Evolutionary conservation across 495 filamentous ascomycete genomes (phyloP).

Genomic region (Penicillium riverlandense): DNA sequence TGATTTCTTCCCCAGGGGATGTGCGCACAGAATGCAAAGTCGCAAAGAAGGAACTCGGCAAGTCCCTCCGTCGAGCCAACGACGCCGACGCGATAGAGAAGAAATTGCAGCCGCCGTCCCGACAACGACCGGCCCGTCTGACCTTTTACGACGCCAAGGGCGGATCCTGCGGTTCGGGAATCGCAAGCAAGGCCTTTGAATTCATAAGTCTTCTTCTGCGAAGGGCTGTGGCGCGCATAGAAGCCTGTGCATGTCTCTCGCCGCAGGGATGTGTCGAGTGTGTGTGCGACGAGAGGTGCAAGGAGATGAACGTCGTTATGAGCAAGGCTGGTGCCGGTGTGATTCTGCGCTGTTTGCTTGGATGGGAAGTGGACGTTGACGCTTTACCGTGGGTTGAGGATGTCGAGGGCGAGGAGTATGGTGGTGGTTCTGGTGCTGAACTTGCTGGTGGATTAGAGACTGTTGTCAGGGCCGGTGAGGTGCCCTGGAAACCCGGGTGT

Average conservation of each 20-base stretch:
- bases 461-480: slow-evolving; percentile 62
- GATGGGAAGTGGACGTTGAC: slow-evolving; percentile 66
- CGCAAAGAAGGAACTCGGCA: slow-evolving; percentile 54
- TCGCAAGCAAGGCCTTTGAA: slow-evolving; percentile 87
- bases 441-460: slow-evolving; percentile 75
- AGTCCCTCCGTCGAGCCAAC: slow-evolving; percentile 22
- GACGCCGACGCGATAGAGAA: slow-evolving; percentile 9
- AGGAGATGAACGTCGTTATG: slow-evolving; percentile 86
- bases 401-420: slow-evolving; percentile 15
- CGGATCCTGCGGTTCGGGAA: slow-evolving; percentile 73
- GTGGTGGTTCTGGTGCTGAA: slow-evolving; percentile 36
- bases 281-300: slow-evolving; percentile 78
- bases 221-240: slow-evolving; percentile 73
- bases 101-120: slow-evolving; percentile 36
- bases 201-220: slow-evolving; percentile 73
- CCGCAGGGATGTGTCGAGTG: slow-evolving; percentile 80
- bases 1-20: slow-evolving; percentile 78
- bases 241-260: slow-evolving; percentile 56
- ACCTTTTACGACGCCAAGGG: slow-evolving; percentile 96
- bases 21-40: slow-evolving; percentile 97
- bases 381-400: slow-evolving; percentile 75
- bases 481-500: slow-evolving; percentile 42
- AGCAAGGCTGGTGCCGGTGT: slow-evolving; percentile 83
- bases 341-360: slow-evolving; percentile 67
- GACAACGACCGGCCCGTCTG: slow-evolving; percentile 83